Percentiles rank a stretch among this genome's conserved stretches.
These are phyloP conservation scores for Melampsora larici-populina DNA, from an alignment of 1,284 basidiomycete species.

Conservation along the genomic window DNA sequence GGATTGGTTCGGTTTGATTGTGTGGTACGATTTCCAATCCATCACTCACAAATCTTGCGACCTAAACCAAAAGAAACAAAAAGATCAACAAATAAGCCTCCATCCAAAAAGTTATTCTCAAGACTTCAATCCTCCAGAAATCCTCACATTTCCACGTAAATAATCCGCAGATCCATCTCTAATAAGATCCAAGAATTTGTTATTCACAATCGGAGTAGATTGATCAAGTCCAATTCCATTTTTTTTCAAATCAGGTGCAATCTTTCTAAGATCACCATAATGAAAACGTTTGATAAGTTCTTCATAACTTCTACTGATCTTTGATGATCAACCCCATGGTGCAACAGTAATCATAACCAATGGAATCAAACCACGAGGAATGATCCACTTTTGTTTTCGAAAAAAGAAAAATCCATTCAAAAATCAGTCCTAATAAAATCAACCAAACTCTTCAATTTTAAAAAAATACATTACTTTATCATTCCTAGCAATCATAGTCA, in stretches of 20 bases:
- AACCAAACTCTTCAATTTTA: too few relatives aligned
- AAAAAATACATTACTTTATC: conserved; percentile 14
- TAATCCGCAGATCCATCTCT: conserved; percentile 23
- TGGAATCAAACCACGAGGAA: conserved; percentile 21
- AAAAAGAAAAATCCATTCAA: not conserved
- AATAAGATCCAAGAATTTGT: conserved; percentile 24
- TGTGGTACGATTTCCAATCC: conserved; percentile 7
- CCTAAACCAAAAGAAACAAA: not conserved
- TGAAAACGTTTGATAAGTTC: conserved; percentile 8
- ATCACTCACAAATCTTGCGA: not conserved
- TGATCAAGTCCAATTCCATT: not conserved
- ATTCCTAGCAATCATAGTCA: conserved; percentile 22
- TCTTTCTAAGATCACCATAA: conserved; percentile 25
- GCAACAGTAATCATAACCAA: not conserved
- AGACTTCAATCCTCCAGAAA: too few relatives aligned
- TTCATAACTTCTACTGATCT: conserved; percentile 3
- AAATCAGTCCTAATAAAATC: not conserved
- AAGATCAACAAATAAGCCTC: too few relatives aligned
- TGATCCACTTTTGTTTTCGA: conserved; percentile 19
- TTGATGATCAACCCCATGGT: conserved; percentile 11
- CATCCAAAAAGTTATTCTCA: too few relatives aligned
- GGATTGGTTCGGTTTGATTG: not conserved
- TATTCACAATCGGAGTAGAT: conserved; percentile 35
- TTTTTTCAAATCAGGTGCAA: not conserved
- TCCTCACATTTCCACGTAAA: conserved; percentile 10